A percentile compares a stretch with the other conserved stretches of the same genome.
These are phyloP conservation scores for Aphanomyces cochlioides DNA, from an alignment of 352 stramenopile species.

Conservation along the genomic window DNA sequence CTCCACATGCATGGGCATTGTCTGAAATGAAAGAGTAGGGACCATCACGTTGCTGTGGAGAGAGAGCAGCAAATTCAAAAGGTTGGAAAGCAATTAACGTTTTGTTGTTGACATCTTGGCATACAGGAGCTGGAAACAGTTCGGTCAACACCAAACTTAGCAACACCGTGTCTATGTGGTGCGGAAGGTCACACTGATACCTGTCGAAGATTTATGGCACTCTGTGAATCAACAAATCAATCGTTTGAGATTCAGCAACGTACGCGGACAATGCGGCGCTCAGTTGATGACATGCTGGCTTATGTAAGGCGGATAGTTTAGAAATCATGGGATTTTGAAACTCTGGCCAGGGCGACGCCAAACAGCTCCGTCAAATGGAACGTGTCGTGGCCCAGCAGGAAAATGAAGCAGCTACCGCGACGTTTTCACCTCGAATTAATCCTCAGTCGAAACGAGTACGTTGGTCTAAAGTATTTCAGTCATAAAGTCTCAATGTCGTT, in stretches of 20 bases:
- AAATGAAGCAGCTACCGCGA: neutral
- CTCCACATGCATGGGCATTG: neutral
- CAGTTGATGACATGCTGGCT: conserved; percentile 28
- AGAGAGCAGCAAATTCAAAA: conserved; percentile 21
- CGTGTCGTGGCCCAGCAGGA: conserved; percentile 3
- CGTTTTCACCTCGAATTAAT: conserved; percentile 27
- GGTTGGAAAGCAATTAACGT: neutral
- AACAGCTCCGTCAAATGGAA: conserved; percentile 22
- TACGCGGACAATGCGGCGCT: conserved; percentile 20
- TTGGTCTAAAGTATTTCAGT: neutral
- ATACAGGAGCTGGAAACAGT: conserved; percentile 12
- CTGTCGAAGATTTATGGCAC: conserved; percentile 7
- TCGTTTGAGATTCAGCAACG: conserved; percentile 22
- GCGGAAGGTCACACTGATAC: neutral
- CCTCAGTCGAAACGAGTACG: conserved; percentile 22
- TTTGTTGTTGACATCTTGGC: neutral
- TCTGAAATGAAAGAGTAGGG: conserved; percentile 8
- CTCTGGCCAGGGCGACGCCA: conserved; percentile 4
- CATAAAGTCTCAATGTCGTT: neutral
- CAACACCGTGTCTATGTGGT: conserved; percentile 23
- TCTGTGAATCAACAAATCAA: neutral
- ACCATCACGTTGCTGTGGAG: conserved; percentile 29
- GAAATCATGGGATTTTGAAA: neutral
- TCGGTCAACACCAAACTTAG: conserved; percentile 6
- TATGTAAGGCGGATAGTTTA: conserved; percentile 21